Evolutionary conservation across 768 basidiomycete species (phyloP), one percentile per base, ranked within the genome.

Genomic region (Boletus subcaerulescens): DNA sequence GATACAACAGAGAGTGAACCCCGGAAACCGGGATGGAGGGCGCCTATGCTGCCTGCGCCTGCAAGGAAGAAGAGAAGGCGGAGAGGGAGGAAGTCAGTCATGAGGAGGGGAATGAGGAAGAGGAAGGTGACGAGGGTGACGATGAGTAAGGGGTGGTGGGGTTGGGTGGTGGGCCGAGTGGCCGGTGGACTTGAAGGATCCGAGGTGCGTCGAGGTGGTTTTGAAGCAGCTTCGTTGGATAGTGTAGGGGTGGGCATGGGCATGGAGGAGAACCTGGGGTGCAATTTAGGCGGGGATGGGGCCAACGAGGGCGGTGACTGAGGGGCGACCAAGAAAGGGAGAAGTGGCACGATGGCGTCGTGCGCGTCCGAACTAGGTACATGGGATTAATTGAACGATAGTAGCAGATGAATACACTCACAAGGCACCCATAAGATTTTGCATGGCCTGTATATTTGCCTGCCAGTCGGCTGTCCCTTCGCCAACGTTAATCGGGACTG

Each of bases 401-500:
- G 36, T 31, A 7, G 4, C 3, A 7, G 11, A 33, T 2, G 11
- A 26, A 14, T 12, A n/a, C 20, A 61, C 89, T 59, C 71, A 93
- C 89, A 86, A 73, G 8, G 80, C 73, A 7, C 91, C 92, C 92
- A 95, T 94, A 31, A 95, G 80, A 60, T 95, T 95, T 66, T 95
- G 93, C 29, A 95, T 89, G 1, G 80, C 92, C 71, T 94, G 92
- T 3, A 95, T 73, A 58, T 94, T 96, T 15, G 89, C 87, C 56
- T 88, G 86, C 86, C 91, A 94, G 54, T 90, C 87, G 0, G 85
- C 79, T 12, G 83, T 81, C 4, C 85, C 87, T 62, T 92, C 89
- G 4, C 78, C 64, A 1, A 76, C 64, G 18, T 74, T 71, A 15
- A 73, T 65, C 10, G 72, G 73, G 0, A 69, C 66, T 2, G 76